Conservation (phyloP, 495 filamentous ascomycete species). For the Parachaetomium inaequale region DNA sequence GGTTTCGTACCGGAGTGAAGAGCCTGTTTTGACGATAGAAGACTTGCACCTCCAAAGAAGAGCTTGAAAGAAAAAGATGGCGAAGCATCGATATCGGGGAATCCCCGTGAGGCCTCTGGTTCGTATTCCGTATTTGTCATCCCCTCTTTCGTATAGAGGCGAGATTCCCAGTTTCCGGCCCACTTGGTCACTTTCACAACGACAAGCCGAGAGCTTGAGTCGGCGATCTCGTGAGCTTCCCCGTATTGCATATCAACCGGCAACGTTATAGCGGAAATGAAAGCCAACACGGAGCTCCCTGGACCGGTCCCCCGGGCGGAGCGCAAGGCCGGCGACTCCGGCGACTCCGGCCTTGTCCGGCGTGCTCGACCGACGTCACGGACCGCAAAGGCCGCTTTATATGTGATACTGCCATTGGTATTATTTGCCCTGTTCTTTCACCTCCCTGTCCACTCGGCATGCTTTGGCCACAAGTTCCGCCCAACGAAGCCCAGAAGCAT, state of each 20-base stretch:
- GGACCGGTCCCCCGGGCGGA: neutral
- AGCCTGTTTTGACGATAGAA: no score
- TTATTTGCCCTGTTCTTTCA: slow-evolving; percentile 6
- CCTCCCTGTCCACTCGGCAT: neutral
- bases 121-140: neutral
- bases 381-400: neutral
- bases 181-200: neutral
- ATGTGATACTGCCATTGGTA: slow-evolving; percentile 2
- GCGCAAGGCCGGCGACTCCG: neutral
- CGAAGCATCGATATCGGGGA: no score
- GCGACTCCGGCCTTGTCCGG: no score
- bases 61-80: no score
- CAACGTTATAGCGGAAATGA: slow-evolving; percentile 8
- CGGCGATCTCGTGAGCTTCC: neutral
- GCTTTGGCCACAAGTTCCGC: neutral
- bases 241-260: neutral
- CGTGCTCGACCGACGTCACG: neutral
- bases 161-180: neutral
- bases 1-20: no score
- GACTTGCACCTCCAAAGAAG: no score
- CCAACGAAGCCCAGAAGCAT: slow-evolving; percentile 38
- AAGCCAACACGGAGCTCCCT: neutral
- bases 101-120: neutral
- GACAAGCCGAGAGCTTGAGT: neutral
- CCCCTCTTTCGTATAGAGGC: neutral